These are phyloP conservation scores for Capsicum rhomboideum DNA, from an alignment of 257 asterid species.

Conservation along the genomic window DNA sequence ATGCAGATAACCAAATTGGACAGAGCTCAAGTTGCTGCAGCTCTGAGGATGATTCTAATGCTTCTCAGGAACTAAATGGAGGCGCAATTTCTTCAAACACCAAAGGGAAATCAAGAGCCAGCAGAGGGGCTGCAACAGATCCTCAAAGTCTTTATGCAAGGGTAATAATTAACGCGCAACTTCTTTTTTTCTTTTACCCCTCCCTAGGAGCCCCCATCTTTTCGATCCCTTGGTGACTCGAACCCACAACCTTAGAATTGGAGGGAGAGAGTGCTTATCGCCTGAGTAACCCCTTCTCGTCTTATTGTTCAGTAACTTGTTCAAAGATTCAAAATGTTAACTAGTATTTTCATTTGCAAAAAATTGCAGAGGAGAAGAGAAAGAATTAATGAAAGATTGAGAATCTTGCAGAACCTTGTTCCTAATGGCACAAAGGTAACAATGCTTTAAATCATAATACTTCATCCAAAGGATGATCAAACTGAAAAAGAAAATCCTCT, in stretches of 20 bases:
- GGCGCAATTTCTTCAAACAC: slow-evolving; percentile 22
- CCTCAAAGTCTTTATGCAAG: slow-evolving; percentile 93
- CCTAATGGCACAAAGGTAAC: slow-evolving; percentile 87
- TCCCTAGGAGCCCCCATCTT: no score
- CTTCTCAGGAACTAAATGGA: slow-evolving; percentile 35
- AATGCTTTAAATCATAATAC: background rate
- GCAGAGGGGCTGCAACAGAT: slow-evolving; percentile 74
- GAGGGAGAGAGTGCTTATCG: no score
- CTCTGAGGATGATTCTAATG: slow-evolving; percentile 45
- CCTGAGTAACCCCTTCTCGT: no score
- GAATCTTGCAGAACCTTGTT: slow-evolving; percentile 75
- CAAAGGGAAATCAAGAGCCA: slow-evolving; percentile 47
- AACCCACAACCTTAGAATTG: no score
- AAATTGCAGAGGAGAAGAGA: slow-evolving; percentile 78
- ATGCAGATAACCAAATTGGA: slow-evolving; percentile 13
- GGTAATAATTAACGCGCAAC: no score
- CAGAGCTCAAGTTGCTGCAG: slow-evolving; percentile 36
- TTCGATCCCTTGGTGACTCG: no score
- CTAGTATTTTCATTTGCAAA: background rate
- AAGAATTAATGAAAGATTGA: slow-evolving; percentile 76
- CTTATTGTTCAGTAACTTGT: background rate
- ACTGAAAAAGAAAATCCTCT: background rate
- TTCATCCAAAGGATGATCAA: background rate
- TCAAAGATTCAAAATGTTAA: background rate
- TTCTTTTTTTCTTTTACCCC: no score